A percentile compares a stretch with the other conserved stretches of the same genome.
These are phyloP conservation scores for Rhododendron kiyosumense DNA, from an alignment of 148 eudicot species.

Conservation along the genomic window DNA sequence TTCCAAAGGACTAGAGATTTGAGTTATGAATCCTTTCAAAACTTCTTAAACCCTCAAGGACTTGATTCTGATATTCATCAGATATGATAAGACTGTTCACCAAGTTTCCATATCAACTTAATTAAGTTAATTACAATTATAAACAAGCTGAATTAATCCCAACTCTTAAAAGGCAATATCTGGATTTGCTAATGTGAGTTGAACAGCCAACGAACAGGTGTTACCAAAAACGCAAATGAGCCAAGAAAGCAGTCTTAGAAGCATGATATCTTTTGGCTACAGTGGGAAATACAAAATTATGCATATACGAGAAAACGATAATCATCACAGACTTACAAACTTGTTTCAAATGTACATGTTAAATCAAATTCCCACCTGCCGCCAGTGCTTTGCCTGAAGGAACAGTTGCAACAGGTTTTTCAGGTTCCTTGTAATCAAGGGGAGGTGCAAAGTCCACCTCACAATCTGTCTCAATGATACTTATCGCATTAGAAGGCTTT, in stretches of 20 bases:
- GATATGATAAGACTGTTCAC: neutral
- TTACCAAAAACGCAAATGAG: neutral
- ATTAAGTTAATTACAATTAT: neutral
- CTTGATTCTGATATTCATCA: neutral
- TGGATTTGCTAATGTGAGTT: neutral
- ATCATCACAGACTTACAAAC: neutral
- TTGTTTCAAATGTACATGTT: neutral
- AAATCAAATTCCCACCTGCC: conserved; percentile 41
- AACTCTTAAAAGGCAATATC: neutral
- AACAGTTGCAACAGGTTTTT: conserved; percentile 46
- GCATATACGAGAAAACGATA: neutral
- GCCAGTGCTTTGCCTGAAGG: conserved; percentile 47
- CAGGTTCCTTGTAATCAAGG: conserved; percentile 93
- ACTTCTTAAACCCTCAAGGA: neutral
- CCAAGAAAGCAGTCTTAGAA: neutral
- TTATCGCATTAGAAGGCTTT: conserved; percentile 72
- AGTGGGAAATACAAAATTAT: neutral
- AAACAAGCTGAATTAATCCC: neutral
- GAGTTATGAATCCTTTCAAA: conserved; percentile 1
- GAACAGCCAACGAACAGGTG: neutral
- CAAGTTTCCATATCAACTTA: neutral
- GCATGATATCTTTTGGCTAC: neutral
- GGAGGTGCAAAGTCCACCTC: conserved; percentile 99
- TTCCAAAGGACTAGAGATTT: neutral
- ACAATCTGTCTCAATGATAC: conserved; percentile 93